Conservation (phyloP, 2,329 filamentous ascomycete species). For the Penicillium aurantiogriseum region DNA sequence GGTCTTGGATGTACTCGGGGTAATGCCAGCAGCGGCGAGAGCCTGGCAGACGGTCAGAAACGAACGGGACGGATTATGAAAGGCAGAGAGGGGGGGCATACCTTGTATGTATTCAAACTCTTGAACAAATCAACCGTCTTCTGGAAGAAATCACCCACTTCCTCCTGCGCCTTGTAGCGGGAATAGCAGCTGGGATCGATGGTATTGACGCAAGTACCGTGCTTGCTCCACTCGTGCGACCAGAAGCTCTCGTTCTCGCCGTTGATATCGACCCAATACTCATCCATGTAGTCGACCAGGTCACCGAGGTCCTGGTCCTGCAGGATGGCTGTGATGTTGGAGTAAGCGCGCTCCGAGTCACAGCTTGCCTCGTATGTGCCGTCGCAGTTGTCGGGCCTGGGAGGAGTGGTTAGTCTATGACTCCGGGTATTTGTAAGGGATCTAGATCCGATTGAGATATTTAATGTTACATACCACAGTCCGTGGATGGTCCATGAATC, state of each 20-base stretch:
- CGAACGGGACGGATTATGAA: neutral
- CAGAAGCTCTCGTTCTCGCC: slow-evolving; percentile 60
- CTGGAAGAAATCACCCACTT: slow-evolving; percentile 59
- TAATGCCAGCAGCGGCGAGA: slow-evolving; percentile 56
- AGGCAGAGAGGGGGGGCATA: slow-evolving; percentile 14
- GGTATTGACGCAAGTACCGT: slow-evolving; percentile 70
- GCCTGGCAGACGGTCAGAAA: slow-evolving; percentile 35
- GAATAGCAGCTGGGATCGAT: slow-evolving; percentile 64
- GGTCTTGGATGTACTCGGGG: slow-evolving; percentile 49
- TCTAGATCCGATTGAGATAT: neutral
- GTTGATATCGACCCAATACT: slow-evolving; percentile 59
- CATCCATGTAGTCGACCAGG: slow-evolving; percentile 57
- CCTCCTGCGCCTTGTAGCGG: slow-evolving; percentile 53
- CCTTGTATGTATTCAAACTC: slow-evolving; percentile 54
- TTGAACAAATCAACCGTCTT: slow-evolving; percentile 57
- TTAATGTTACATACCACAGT: slow-evolving; percentile 45
- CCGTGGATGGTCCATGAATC: slow-evolving; percentile 61
- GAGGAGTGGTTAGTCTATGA: neutral
- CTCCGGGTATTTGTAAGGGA: neutral
- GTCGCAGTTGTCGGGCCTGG: slow-evolving; percentile 55
- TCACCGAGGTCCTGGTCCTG: slow-evolving; percentile 49
- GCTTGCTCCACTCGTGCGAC: slow-evolving; percentile 71
- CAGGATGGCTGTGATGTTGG: slow-evolving; percentile 58
- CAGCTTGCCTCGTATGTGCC: slow-evolving; percentile 58
- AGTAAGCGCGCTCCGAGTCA: slow-evolving; percentile 55